Conservation (phyloP, 2,329 filamentous ascomycete genomes). For the Anthostomella pinea region DNA sequence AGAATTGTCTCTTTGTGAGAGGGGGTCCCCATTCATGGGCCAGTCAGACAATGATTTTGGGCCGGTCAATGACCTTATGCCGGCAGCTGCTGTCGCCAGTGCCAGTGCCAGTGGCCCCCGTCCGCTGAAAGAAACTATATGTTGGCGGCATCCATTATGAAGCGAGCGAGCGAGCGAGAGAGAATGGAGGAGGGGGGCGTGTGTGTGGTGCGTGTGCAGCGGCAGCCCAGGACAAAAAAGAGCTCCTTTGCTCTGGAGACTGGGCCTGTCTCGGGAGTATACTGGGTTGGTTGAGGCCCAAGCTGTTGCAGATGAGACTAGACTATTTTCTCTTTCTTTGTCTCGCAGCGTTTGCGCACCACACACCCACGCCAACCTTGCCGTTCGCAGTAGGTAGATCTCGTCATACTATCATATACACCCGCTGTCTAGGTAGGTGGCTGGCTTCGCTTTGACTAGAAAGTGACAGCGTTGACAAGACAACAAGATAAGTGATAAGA, state of each 20-base stretch:
- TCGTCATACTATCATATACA: too few relatives aligned
- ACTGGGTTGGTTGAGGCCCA: constrained; percentile 33
- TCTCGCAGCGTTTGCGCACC: constrained; percentile 18
- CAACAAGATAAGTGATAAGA: constrained; percentile 15
- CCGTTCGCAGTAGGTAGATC: constrained; percentile 23
- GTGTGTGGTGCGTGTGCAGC: too few relatives aligned
- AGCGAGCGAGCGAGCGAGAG: neutral
- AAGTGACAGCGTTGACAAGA: too few relatives aligned
- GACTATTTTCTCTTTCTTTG: constrained; percentile 15
- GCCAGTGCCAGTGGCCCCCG: too few relatives aligned
- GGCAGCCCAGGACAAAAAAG: too few relatives aligned
- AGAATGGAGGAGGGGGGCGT: neutral
- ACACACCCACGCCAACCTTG: constrained; percentile 10
- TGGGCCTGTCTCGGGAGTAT: constrained; percentile 41
- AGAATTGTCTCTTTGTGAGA: constrained; percentile 24
- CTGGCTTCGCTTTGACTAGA: neutral
- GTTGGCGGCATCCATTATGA: too few relatives aligned
- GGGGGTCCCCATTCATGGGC: constrained; percentile 16
- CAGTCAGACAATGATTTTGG: constrained; percentile 18
- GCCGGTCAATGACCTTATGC: constrained; percentile 20
- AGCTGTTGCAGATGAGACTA: constrained; percentile 20
- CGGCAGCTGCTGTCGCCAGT: neutral
- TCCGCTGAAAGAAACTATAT: too few relatives aligned
- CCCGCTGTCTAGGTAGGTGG: too few relatives aligned
- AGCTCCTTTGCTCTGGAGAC: constrained; percentile 5